These are phyloP conservation scores for Lupinus albus DNA, from an alignment of 306 rosid species.

Conservation along the genomic window DNA sequence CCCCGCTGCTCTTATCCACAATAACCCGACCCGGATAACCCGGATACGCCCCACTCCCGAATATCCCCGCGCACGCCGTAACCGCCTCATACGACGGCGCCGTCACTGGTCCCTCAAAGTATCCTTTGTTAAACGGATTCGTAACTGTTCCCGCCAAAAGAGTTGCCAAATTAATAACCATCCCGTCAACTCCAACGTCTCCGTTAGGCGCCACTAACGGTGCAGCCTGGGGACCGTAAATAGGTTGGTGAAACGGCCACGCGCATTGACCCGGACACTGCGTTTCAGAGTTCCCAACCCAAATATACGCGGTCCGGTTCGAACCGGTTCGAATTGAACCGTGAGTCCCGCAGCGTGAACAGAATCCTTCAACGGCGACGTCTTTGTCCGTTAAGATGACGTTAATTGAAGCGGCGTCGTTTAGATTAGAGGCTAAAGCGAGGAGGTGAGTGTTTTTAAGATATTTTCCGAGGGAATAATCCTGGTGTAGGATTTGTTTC, in stretches of 20 bases:
- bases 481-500: conserved; percentile 56
- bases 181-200: conserved; percentile 81
- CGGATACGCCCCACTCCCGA: conserved; percentile 77
- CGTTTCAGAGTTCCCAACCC: conserved; percentile 86
- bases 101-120: conserved; percentile 66
- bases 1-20: conserved; percentile 57
- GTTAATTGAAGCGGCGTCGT: conserved; percentile 50
- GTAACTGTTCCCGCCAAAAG: conserved; percentile 82
- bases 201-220: conserved; percentile 78
- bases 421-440: conserved; percentile 49
- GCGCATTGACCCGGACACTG: conserved; percentile 92
- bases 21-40: conserved; percentile 70
- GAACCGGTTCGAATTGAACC: conserved; percentile 46
- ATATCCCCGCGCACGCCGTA: conserved; percentile 69
- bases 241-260: conserved; percentile 87
- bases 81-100: conserved; percentile 80
- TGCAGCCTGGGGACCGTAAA: conserved; percentile 78
- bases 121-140: conserved; percentile 75
- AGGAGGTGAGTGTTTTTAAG: conserved; percentile 45
- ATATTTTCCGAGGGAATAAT: conserved; percentile 64
- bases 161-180: conserved; percentile 76
- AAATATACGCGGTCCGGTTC: conserved; percentile 54
- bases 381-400: conserved; percentile 66
- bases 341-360: conserved; percentile 73
- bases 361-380: conserved; percentile 71